Conservation (phyloP, 352 stramenopile species). For the Globisporangium mamillatum region DNA sequence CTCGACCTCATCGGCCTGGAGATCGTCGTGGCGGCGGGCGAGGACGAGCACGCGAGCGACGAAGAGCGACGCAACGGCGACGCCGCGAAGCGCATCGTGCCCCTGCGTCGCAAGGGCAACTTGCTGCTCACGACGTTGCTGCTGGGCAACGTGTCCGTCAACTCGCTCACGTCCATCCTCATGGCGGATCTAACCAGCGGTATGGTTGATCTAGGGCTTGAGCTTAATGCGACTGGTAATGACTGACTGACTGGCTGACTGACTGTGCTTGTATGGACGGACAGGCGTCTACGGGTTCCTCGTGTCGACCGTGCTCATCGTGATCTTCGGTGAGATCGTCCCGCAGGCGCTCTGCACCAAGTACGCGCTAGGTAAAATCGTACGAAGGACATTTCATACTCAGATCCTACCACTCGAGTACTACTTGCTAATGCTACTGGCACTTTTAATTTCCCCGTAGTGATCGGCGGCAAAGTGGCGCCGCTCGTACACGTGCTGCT, state of each 20-base stretch:
- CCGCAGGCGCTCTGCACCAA: conserved; percentile 90
- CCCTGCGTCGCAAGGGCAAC: conserved; percentile 94
- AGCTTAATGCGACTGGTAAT: neutral
- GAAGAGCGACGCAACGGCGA: conserved; percentile 60
- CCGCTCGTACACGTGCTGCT: conserved; percentile 94
- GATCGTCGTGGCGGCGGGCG: conserved; percentile 93
- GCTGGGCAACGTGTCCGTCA: conserved; percentile 95
- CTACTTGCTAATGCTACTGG: neutral
- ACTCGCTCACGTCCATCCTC: conserved; percentile 95
- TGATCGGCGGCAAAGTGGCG: conserved; percentile 72
- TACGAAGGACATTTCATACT: neutral
- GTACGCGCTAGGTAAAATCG: conserved; percentile 25
- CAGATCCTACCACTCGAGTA: neutral
- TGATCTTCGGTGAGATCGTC: conserved; percentile 93
- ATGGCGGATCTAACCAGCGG: conserved; percentile 82
- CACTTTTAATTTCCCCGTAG: conserved; percentile 20
- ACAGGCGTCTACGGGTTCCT: conserved; percentile 78
- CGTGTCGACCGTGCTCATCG: conserved; percentile 91
- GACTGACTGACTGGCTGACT: conserved; percentile 7
- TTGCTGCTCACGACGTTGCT: conserved; percentile 95
- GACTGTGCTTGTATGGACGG: neutral
- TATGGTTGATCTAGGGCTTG: conserved; percentile 7
- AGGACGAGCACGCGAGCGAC: conserved; percentile 73
- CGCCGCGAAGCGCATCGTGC: conserved; percentile 76
- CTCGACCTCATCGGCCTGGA: conserved; percentile 97